phyloP scores from a whole-genome alignment of 176 grass and related monocot species.

The Eleusine indica region DNA sequence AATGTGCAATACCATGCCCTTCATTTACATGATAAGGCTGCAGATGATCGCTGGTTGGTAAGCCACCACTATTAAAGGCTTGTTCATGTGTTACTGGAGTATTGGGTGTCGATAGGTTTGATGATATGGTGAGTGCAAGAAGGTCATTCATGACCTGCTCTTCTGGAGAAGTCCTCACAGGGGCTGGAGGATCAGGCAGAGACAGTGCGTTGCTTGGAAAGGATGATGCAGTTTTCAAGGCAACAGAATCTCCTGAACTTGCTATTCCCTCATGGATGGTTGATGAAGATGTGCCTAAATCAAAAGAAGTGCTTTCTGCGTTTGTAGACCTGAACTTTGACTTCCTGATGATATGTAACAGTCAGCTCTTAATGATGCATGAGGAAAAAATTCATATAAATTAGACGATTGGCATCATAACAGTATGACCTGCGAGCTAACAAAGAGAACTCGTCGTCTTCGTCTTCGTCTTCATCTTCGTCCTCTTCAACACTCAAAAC shows the following conservation, averaged over 20 bases:
- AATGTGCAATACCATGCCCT: slow-evolving; percentile 25
- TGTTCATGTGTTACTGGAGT: slow-evolving; percentile 25
- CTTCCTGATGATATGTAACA: slow-evolving; percentile 55
- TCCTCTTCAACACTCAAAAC: slow-evolving; percentile 46
- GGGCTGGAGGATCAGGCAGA: slow-evolving; percentile 52
- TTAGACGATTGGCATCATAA: neutral
- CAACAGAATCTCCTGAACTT: slow-evolving; percentile 21
- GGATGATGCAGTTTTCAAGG: slow-evolving; percentile 40
- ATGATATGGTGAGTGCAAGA: slow-evolving; percentile 58
- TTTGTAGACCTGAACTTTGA: slow-evolving; percentile 47
- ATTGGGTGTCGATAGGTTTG: slow-evolving; percentile 51
- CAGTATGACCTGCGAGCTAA: slow-evolving; percentile 67
- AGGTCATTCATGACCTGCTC: slow-evolving; percentile 73
- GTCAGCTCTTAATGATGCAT: slow-evolving; percentile 9
- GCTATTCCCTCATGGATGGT: slow-evolving; percentile 2
- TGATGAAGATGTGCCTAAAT: slow-evolving; percentile 5
- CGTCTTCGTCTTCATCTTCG: slow-evolving; percentile 32
- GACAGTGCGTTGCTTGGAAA: slow-evolving; percentile 42
- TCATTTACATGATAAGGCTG: slow-evolving; percentile 40
- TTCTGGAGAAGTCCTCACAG: slow-evolving; percentile 50
- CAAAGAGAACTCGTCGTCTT: slow-evolving; percentile 76
- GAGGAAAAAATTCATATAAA: neutral
- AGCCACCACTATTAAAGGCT: slow-evolving; percentile 36
- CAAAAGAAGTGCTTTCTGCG: slow-evolving; percentile 18
- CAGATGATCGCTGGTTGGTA: slow-evolving; percentile 27